Conservation (phyloP, 768 basidiomycete species). For the Suillus spraguei region DNA sequence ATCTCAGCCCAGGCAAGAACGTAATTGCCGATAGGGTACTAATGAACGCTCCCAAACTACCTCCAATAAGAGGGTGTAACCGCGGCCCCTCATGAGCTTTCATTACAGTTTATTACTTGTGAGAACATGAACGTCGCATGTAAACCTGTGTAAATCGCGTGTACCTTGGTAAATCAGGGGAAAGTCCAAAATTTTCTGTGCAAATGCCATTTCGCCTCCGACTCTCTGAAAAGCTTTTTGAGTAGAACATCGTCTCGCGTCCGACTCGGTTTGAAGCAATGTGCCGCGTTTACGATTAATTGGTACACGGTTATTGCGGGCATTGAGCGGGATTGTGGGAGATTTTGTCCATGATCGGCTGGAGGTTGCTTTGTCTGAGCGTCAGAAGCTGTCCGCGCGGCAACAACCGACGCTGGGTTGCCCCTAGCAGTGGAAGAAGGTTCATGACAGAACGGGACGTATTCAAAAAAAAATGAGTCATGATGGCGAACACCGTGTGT, state of each 20-base stretch:
- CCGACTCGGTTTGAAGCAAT: not conserved
- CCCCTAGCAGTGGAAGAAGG: constrained; percentile 6
- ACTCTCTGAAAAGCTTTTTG: not conserved
- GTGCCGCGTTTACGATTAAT: not conserved
- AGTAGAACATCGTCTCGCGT: not conserved
- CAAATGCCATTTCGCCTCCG: not conserved
- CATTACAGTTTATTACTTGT: constrained; percentile 3
- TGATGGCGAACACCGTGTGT: not conserved
- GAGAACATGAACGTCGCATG: not conserved
- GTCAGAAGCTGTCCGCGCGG: not conserved
- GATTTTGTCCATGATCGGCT: not conserved
- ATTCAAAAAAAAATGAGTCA: constrained; percentile 3
- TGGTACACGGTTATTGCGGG: not conserved
- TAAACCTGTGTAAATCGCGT: not conserved
- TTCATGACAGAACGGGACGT: not conserved
- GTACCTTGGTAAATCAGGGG: constrained; percentile 3
- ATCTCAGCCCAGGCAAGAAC: constrained; percentile 1
- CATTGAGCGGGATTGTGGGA: constrained; percentile 3
- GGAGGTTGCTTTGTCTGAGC: not conserved
- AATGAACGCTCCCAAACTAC: not conserved
- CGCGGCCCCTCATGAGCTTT: not conserved
- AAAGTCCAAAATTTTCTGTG: not conserved
- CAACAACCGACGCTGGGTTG: not conserved
- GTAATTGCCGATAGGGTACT: not conserved
- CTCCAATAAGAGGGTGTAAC: not conserved